Base-by-base conservation (phyloP, 257 asterid species). In the Solanum acaule region DNA sequence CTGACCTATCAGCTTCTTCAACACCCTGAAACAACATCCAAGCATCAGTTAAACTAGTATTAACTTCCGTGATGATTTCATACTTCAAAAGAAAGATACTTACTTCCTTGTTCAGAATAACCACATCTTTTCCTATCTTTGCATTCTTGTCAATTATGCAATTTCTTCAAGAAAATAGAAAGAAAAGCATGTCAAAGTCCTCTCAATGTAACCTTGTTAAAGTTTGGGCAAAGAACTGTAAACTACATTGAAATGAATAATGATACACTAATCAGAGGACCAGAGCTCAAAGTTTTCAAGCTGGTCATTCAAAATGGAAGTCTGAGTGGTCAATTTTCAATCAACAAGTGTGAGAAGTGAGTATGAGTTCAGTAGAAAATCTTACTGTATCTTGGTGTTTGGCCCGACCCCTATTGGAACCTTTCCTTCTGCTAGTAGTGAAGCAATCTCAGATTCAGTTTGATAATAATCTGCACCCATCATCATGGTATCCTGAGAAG, bases 121-220 rank as follows among this genome's bases (percentile, higher is more conserved):
- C 82, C 88, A 97, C 99, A n/a, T 94, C 90, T 90, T 90, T 95
- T 85, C 99, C 99, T 22, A 97, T 97, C 95, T 89, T 95, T 15
- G 99, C 96, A 71, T 97, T 97, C 96, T 96, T 97, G 96, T 97
- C 99, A 79, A 97, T 96, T 78, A 97, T 96, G 86, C 99, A 95
- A 72, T 96, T 97, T 72, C 99, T 97, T 68, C 90, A 79, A 81
- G 27, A 70, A 87, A 83, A 85, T 25, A 59, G 86, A 87, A 92
- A 81, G 85, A 56, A 79, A 65, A 67, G 29, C 31, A 67, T 70
- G 67, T 72, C 82, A 87, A 61, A 87, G 27, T 61, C n/a, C 23
- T 22, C 82, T 33, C 73, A 83, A 86, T 25, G 3, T 14, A 14
- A 88, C 44, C 68, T 29, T 9, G 23, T 25, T 8, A 14, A 78